These are phyloP conservation scores for Benincasa hispida DNA, from an alignment of 306 rosid genomes.

Conservation along the genomic window DNA sequence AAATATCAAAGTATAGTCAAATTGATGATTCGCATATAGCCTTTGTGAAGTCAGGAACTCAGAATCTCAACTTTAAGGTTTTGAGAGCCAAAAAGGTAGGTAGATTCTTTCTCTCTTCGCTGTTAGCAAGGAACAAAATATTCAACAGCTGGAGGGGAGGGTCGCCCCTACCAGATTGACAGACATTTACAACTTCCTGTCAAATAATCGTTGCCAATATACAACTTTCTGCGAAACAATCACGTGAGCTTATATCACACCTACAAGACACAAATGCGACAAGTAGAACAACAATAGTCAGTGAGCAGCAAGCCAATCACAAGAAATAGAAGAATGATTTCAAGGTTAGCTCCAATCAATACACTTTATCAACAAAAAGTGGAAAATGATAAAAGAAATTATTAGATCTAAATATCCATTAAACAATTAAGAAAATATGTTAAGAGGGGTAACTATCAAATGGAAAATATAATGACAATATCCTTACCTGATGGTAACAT, in stretches of 20 bases:
- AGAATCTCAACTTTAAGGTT: conserved; percentile 13
- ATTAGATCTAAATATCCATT: neutral
- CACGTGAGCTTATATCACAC: conserved; percentile 19
- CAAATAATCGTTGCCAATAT: conserved; percentile 6
- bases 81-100: conserved; percentile 6
- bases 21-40: conserved; percentile 9
- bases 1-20: neutral
- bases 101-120: neutral
- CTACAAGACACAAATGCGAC: conserved; percentile 11
- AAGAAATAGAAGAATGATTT: neutral
- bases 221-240: neutral
- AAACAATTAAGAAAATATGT: neutral
- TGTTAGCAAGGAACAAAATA: conserved; percentile 12
- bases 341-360: neutral
- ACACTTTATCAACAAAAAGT: neutral
- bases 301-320: neutral
- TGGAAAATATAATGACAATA: neutral
- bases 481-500: conserved; percentile 4
- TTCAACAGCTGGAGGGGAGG: conserved; percentile 8
- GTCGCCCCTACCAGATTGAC: conserved; percentile 16
- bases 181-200: conserved; percentile 19
- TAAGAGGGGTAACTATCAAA: neutral
- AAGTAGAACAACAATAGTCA: neutral
- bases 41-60: neutral
- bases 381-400: neutral